phyloP scores from a whole-genome alignment of 169 alveolate genomes.

The Plasmodium gonderi region DNA sequence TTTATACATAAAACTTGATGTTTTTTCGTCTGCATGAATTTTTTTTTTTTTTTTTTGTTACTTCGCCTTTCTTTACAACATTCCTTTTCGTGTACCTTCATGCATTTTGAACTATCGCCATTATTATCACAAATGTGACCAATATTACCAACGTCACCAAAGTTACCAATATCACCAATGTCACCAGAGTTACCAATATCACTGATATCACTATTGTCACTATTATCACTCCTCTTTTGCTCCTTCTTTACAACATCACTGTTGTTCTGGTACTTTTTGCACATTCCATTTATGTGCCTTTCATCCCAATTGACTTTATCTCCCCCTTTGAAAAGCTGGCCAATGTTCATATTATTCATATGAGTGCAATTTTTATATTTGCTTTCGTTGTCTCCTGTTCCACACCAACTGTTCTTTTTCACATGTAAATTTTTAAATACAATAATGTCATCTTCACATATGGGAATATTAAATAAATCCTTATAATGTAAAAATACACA shows the following conservation, averaged over 20 bases:
- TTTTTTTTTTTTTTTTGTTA: neutral
- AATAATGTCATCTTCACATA: slow-evolving; percentile 5
- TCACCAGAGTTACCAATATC: too few species aligned
- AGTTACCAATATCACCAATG: too few species aligned
- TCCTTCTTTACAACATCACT: too few species aligned
- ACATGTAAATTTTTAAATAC: neutral
- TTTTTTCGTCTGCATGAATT: neutral
- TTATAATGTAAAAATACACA: slow-evolving; percentile 11
- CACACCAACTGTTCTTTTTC: neutral
- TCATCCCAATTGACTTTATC: neutral
- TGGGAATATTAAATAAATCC: slow-evolving; percentile 29
- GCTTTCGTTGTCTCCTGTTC: neutral
- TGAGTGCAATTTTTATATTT: neutral
- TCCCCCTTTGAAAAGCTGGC: neutral
- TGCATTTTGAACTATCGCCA: too few species aligned
- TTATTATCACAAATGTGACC: too few species aligned
- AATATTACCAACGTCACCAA: too few species aligned
- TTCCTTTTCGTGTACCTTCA: neutral
- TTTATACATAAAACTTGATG: slow-evolving; percentile 1
- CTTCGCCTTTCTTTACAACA: neutral
- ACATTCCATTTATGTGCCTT: too few species aligned
- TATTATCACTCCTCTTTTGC: too few species aligned
- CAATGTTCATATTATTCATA: neutral
- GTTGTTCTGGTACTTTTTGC: too few species aligned
- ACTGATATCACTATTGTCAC: too few species aligned